Evolutionary conservation across 2,329 filamentous ascomycete genomes (phyloP), one percentile per base, ranked within the genome.

Genomic region (Amylocarpus encephaloides): DNA sequence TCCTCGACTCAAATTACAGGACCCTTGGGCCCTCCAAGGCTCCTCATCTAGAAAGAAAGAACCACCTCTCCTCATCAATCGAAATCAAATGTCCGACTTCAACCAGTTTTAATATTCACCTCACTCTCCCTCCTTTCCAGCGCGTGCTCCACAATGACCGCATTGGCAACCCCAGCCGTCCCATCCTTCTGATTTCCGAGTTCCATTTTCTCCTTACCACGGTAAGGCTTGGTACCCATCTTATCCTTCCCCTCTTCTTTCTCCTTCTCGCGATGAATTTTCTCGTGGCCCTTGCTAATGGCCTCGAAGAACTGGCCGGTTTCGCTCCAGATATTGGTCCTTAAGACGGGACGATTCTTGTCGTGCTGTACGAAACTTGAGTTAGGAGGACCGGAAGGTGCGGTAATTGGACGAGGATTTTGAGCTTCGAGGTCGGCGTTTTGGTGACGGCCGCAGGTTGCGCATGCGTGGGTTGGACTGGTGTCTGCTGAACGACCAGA

Each of bases 151-250:
- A 52, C 46, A 4, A 57, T 46, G 18, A 52, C 42, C 5, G 34
- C 50, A 22, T 36, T 44, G 2, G 15, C 26, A 13, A 19, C 16
- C n/a, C 30, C 33, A 16, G 41, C 39, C 22, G 41, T 46, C 19
- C 43, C 38, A 9, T 10, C 19, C n/a, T 47, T 40, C 42, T 52
- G 22, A 29, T 53, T 48, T 2, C 12, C n/a, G 5, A 55, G 42
- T 15, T 51, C 48, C 43, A 59, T 56, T 1, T 54, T 46, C 44
- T 63, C 60, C 4, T 57, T 55, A 36, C 60, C 38, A 12, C 46
- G 36, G 30, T 41, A 63, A 18, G 54, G 57, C 10, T 58, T 29
- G 1, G 57, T 59, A 3, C 60, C 61, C 12, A 59, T 51, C 38
- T 56, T 59, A 13, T 30, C 10, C 12, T 41, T 40, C 1, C 34